Base-by-base conservation (phyloP, 2,329 filamentous ascomycete species). In the Fusarium nisikadoi region DNA sequence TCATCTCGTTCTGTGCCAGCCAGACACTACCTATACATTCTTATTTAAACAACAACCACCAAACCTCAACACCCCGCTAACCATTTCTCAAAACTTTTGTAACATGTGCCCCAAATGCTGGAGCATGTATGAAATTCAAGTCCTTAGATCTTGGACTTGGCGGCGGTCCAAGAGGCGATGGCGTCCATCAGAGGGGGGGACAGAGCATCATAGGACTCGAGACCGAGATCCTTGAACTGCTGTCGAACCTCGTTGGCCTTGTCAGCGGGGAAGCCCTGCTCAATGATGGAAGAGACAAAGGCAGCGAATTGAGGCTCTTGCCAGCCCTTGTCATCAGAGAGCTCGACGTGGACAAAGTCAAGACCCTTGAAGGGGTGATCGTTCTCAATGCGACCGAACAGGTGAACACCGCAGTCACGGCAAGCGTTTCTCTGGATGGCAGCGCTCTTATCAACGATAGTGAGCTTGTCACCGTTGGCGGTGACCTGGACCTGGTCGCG, bases 231-330 rank as follows among this genome's bases (percentile, higher is more conserved):
- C 81, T 84, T 85, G 65, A 92, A 84, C 78, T 84, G 86, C 5
- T 66, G 72, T 45, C 90, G 83, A 7, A 92, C 86, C 23, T 83
- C 85, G 53, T 84, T 85, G 75, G 91, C 90, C 39, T 83, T 82
- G 20, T 81, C 78, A 0, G 90, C 87, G 50, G 86, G 80, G 74
- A 88, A 91, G 3, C 90, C 91, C 77, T 92, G 89, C 86, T 92
- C 90, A 65, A 92, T 91, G 65, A 92, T 88, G 62, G 87, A 90
- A 39, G 87, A 89, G 42, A 92, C 90, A 67, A 92, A 93, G 0
- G 86, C 91, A 5, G 90, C 90, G 72, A 92, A 93, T 76, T 92
- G 90, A 11, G 90, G 90, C 81, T 91, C 90, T 81, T 92, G 90
- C 90, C 91, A 92, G n/a, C 90, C 90, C 77, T 87, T 84, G 60